Conservation (phyloP, 2,329 filamentous ascomycete genomes). For the Elsinoe necatrix region DNA sequence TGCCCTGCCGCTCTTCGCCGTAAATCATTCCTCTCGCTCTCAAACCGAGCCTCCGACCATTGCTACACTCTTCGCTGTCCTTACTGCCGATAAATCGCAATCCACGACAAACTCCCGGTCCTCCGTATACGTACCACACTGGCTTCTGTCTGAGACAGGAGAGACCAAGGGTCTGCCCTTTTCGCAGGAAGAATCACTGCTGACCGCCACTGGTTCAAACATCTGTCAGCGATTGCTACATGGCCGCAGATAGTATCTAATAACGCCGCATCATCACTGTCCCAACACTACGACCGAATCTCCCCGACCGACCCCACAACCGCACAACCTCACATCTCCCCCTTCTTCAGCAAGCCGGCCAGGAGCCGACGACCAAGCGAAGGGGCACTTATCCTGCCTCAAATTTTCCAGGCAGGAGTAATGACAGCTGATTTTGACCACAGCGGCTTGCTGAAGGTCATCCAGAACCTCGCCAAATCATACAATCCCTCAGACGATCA, state of each 20-base stretch:
- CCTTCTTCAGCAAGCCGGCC: background rate
- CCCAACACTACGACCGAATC: background rate
- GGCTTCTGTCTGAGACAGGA: slow-evolving; percentile 9
- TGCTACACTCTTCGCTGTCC: background rate
- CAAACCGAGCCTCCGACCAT: background rate
- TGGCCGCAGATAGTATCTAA: background rate
- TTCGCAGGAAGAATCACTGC: background rate
- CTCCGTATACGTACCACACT: background rate
- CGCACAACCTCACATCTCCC: background rate
- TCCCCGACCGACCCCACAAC: background rate
- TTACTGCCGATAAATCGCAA: background rate
- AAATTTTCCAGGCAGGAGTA: background rate
- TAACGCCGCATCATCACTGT: background rate
- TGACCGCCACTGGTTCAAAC: slow-evolving; percentile 3
- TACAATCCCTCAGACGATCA: slow-evolving; percentile 36
- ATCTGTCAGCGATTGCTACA: slow-evolving; percentile 1
- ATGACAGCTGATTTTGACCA: background rate
- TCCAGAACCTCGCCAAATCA: slow-evolving; percentile 43
- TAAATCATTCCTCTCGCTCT: background rate
- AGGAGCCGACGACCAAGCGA: background rate
- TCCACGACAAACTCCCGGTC: background rate
- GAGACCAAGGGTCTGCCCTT: slow-evolving; percentile 3
- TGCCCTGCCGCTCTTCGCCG: background rate
- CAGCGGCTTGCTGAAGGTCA: slow-evolving; percentile 23
- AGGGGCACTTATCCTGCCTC: background rate